These are phyloP conservation scores for Diatrype stigma DNA, from an alignment of 2,329 filamentous ascomycete genomes.

Conservation along the genomic window DNA sequence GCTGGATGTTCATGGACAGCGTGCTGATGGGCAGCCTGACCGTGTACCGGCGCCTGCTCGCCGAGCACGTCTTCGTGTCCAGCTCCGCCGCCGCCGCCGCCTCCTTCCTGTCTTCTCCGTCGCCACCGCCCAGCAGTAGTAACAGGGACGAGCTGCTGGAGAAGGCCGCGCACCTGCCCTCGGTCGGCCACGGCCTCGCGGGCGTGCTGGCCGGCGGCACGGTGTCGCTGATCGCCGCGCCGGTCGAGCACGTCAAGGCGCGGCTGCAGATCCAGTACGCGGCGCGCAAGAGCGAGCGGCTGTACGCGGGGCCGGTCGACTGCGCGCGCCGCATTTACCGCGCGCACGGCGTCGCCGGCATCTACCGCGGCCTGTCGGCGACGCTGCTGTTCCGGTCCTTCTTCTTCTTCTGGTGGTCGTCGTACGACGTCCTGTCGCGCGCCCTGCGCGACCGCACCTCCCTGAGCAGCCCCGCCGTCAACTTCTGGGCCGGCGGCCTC, in stretches of 20 bases:
- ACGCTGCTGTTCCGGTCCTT: constrained; percentile 86
- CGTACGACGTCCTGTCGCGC: constrained; percentile 79
- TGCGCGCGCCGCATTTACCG: constrained; percentile 66
- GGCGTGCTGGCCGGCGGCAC: constrained; percentile 84
- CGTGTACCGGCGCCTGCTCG: constrained; percentile 79
- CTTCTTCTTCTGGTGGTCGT: constrained; percentile 99
- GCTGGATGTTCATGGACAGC: constrained; percentile 98
- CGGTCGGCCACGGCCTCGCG: constrained; percentile 79
- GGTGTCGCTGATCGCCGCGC: constrained; percentile 87
- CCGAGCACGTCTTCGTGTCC: constrained; percentile 69
- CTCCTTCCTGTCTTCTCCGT: constrained; percentile 28
- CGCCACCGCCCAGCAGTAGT: constrained; percentile 30
- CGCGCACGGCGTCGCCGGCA: constrained; percentile 70
- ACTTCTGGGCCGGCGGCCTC: constrained; percentile 95
- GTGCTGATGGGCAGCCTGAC: constrained; percentile 89
- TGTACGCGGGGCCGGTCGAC: constrained; percentile 86
- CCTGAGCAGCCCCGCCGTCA: constrained; percentile 74
- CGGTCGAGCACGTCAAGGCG: constrained; percentile 93
- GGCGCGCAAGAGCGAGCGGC: constrained; percentile 67
- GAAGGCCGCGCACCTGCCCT: constrained; percentile 49
- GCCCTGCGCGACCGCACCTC: constrained; percentile 62
- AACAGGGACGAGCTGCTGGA: constrained; percentile 24
- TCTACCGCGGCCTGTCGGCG: constrained; percentile 82
- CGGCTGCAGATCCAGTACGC: constrained; percentile 92
- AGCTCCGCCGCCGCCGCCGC: constrained; percentile 35